A percentile compares a stretch with the other conserved stretches of the same genome.
Evolutionary conservation across 257 asterid genomes (phyloP).

Genomic region (Solanum piurae): DNA sequence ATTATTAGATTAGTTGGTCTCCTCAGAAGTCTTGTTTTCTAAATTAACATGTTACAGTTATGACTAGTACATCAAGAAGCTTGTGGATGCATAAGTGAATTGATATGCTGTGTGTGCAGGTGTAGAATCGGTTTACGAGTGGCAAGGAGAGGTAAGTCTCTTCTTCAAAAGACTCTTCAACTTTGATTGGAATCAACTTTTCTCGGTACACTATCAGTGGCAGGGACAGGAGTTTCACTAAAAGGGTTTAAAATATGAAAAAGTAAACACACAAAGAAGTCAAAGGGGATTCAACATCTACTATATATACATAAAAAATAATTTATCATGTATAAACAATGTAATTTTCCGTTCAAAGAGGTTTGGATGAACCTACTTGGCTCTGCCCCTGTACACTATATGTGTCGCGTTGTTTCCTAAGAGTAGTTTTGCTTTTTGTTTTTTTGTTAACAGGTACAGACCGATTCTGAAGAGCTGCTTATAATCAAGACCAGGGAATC

Average conservation of each 20-base stretch:
- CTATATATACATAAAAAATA: neutral
- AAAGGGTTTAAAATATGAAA: neutral
- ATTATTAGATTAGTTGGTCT: neutral
- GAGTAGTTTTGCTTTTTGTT: neutral
- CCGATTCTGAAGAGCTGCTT: conserved; percentile 87
- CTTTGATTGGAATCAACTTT: neutral
- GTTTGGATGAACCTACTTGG: neutral
- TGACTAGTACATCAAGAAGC: neutral
- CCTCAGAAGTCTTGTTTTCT: neutral
- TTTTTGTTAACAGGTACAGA: conserved; percentile 49
- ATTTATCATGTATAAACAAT: neutral
- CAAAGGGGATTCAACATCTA: neutral
- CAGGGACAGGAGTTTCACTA: neutral
- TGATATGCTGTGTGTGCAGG: conserved; percentile 35
- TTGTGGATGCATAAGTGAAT: neutral
- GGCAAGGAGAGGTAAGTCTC: conserved; percentile 80
- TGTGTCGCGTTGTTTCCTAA: neutral
- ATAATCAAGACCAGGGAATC: conserved; percentile 92
- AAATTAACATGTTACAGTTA: neutral
- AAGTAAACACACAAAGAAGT: neutral
- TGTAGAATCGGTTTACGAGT: conserved; percentile 75
- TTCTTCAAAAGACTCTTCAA: neutral
- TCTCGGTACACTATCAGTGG: neutral
- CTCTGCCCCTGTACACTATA: neutral
- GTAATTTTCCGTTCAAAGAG: neutral